Evolutionary conservation across 2,329 filamentous ascomycete genomes (phyloP), one percentile per base, ranked within the genome.

Genomic region (Amauroascus verrucosus): DNA sequence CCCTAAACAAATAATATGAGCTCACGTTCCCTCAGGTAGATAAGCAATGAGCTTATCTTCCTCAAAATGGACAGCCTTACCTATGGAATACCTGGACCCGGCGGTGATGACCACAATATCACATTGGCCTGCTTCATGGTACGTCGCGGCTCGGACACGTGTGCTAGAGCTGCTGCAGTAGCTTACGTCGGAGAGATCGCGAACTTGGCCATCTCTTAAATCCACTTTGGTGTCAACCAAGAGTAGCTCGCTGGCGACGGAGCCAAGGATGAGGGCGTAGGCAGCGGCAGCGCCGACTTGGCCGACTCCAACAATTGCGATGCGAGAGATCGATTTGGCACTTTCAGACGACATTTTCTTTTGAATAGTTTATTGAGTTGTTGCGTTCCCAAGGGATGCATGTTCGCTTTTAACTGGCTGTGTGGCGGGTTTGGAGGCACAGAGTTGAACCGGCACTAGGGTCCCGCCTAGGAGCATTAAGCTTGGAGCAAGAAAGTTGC

Each of bases 91-190:
- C 60, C 74, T 78, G n/a, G 75, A 75, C 32, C 77, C 77, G 0
- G 77, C 76, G 0, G 76, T 78, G 48, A 80, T 73, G 45, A 80
- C 70, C 6, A 80, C 70, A 28, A 80, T 73, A 28, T 48, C 26
- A 14, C 46, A 48, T 28, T 48, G 46, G 14, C 46, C 28, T 14
- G 46, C 46, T 14, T 48, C 46, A 48, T 48, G 46, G 28, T 35
- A 26, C 9, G 32, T 37, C 11, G 32, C 47, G 8, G 30, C n/a
- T 38, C 32, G 18, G 32, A 49, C 50, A 26, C 41, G 24, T 22
- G 33, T 46, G 6, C 38, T n/a, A 38, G 69, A 53, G 71, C n/a
- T 3, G 18, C 33, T 20, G 9, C 47, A 24, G 14, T 49, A 70
- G 49, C 71, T 75, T 1, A 74, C 75, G 62, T 80, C 77, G 20